Evolutionary conservation across 495 filamentous ascomycete species (phyloP), one percentile per base, ranked within the genome.

Genomic region (Neurospora sp.): DNA sequence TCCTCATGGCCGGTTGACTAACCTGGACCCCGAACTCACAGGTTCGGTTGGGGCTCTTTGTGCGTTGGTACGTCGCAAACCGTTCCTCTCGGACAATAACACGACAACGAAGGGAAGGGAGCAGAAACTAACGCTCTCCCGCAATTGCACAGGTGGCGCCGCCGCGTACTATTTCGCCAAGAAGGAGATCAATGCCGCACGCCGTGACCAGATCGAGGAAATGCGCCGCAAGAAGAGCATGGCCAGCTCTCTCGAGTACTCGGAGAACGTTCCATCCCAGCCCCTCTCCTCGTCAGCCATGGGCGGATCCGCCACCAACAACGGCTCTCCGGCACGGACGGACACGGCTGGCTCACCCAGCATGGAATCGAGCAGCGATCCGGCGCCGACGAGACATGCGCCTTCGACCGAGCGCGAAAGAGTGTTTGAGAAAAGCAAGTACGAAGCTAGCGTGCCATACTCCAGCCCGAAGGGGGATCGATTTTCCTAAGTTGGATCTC

Each of bases 141-240:
- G 73, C 60, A 35, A 20, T 37, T 39, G 10, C 73, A 40, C 79
- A 94, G 96, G 95, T 79, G 96, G 93, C 79, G 95, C 89, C 71
- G 83, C 77, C 44, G 94, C 96, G 75, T 99, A 99, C 87, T 93
- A 93, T 85, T 97, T 97, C 82, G 96, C 96, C 72, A 99, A 99
- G 86, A 87, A 90, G 76, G 91, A 90, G 81, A 95, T 99, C 86
- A 95, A 98, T 77, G 92, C 92, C 75, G 93, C 97, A 83, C 92
- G 94, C 49, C 86, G 88, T 39, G 82, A 88, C 71, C 88, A 93
- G 76, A 90, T 92, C 72, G 88, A 93, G 74, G 88, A 90, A 41
- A 88, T 91, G 69, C 83, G 88, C 49, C 87, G 87, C 80, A 88
- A 88, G 80, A 90, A 90, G 83, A 86, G 87, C 72, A 86, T 91